These are phyloP conservation scores for Penicillium sp. DNA, from an alignment of 2,329 filamentous ascomycete species.

Conservation along the genomic window DNA sequence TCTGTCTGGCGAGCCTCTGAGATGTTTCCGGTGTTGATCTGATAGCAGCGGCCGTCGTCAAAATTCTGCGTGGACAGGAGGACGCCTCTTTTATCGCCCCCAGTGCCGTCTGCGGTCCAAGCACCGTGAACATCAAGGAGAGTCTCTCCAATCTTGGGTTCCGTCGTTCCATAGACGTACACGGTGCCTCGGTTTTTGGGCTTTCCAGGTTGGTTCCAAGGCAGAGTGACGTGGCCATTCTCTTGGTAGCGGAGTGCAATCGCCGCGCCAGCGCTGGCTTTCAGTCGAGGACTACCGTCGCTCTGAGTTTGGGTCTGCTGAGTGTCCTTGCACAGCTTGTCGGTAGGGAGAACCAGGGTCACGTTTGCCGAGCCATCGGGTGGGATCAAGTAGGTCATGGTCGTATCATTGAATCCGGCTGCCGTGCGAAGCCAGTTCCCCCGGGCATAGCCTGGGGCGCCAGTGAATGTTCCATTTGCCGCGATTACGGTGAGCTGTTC, in stretches of 20 bases:
- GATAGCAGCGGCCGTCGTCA: conserved; percentile 88
- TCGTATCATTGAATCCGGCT: conserved; percentile 56
- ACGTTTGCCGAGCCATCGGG: conserved; percentile 49
- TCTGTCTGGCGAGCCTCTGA: conserved; percentile 58
- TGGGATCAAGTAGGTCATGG: conserved; percentile 65
- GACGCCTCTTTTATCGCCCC: conserved; percentile 73
- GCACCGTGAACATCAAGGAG: conserved; percentile 64
- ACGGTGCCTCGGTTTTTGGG: conserved; percentile 67
- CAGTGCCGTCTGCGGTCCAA: conserved; percentile 78
- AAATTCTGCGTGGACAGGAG: conserved; percentile 77
- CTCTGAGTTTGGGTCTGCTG: conserved; percentile 63
- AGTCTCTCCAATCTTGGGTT: conserved; percentile 59
- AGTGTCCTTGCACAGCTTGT: conserved; percentile 61
- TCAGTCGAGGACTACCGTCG: conserved; percentile 61
- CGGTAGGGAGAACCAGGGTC: conserved; percentile 49
- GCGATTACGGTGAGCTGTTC: conserved; percentile 72
- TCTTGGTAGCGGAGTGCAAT: conserved; percentile 69
- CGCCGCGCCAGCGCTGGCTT: conserved; percentile 58
- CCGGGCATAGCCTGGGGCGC: conserved; percentile 70
- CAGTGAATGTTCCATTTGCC: conserved; percentile 69
- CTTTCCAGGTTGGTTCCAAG: conserved; percentile 57
- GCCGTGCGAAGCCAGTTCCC: conserved; percentile 61
- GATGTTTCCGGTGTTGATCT: conserved; percentile 63
- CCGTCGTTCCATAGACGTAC: conserved; percentile 68
- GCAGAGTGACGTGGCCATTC: conserved; percentile 71